Conservation (phyloP, 345 rosid genomes). For the Aquilaria yunnanensis region DNA sequence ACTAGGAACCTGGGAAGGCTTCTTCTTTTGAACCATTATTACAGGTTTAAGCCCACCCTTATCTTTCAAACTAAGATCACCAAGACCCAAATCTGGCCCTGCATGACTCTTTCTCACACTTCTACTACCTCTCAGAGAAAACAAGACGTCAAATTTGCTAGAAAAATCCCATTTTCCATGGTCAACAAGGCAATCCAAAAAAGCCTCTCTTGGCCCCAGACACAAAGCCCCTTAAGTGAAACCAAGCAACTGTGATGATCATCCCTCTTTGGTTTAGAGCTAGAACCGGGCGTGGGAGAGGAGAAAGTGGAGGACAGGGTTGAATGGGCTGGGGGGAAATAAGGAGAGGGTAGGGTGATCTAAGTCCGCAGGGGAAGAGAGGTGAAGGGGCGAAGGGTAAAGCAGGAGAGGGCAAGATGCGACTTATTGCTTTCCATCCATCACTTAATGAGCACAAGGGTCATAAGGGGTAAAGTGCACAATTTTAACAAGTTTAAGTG, state of each 20-base stretch:
- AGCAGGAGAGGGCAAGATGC: too few species aligned
- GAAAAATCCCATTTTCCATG: conserved; percentile 52
- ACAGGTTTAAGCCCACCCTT: conserved; percentile 24
- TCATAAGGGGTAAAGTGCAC: too few species aligned
- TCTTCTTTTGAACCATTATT: conserved; percentile 27
- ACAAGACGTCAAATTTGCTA: conserved; percentile 20
- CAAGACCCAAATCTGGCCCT: conserved; percentile 14
- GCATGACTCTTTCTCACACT: conserved; percentile 1
- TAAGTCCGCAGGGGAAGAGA: too few species aligned
- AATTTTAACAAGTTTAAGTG: too few species aligned
- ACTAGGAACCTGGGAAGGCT: conserved; percentile 17
- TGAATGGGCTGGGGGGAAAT: too few species aligned
- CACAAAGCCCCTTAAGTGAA: conserved; percentile 32
- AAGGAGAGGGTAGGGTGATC: too few species aligned
- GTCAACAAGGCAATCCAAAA: conserved; percentile 39
- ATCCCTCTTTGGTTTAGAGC: conserved; percentile 28
- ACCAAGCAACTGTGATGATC: conserved; percentile 16
- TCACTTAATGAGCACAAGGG: too few species aligned
- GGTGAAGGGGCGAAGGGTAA: too few species aligned
- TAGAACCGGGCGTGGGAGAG: too few species aligned
- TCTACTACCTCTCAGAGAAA: conserved; percentile 20
- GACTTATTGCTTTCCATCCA: too few species aligned
- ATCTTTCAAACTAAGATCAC: conserved; percentile 29
- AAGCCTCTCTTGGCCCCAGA: conserved; percentile 58
- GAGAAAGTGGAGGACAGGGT: too few species aligned